Evolutionary conservation across 768 basidiomycete genomes (phyloP).

Genomic region (Boletus sensibilis): DNA sequence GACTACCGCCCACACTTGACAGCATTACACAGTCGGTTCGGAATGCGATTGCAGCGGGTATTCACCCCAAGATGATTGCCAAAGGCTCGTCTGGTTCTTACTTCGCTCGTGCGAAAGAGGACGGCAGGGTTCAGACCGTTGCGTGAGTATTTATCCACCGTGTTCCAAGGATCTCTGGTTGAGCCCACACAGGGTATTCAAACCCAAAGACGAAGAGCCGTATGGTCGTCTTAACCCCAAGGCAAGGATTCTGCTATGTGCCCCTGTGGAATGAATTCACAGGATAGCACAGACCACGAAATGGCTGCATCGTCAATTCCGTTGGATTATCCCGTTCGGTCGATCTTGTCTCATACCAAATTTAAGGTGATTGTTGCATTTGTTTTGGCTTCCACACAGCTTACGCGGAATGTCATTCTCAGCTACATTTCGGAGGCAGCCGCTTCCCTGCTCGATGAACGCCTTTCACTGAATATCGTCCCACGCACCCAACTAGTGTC

Average conservation of each 20-base stretch:
- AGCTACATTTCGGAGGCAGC: slow-evolving; percentile 91
- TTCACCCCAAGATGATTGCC: slow-evolving; percentile 88
- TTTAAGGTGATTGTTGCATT: slow-evolving; percentile 52
- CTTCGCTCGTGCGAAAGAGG: slow-evolving; percentile 82
- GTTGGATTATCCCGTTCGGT: slow-evolving; percentile 90
- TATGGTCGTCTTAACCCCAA: slow-evolving; percentile 89
- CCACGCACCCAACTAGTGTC: slow-evolving; percentile 84
- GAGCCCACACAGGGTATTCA: slow-evolving; percentile 65
- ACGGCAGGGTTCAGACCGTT: slow-evolving; percentile 73
- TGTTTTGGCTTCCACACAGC: not conserved
- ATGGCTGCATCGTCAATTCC: slow-evolving; percentile 86
- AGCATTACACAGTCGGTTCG: slow-evolving; percentile 66
- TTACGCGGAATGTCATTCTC: not conserved
- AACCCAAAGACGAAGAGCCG: slow-evolving; percentile 89
- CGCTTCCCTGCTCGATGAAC: slow-evolving; percentile 76
- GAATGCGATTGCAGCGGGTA: slow-evolving; percentile 68
- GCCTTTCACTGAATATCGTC: slow-evolving; percentile 76
- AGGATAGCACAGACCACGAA: slow-evolving; percentile 64
- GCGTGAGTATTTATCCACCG: slow-evolving; percentile 50
- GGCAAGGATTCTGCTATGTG: slow-evolving; percentile 35
- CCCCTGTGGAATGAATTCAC: not conserved
- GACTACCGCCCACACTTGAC: slow-evolving; percentile 10
- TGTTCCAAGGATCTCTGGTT: not conserved
- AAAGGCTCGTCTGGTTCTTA: slow-evolving; percentile 92
- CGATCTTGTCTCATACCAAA: slow-evolving; percentile 88